A percentile compares a stretch with the other conserved stretches of the same genome.
These are phyloP conservation scores for Iris pallida DNA, from an alignment of 116 monocot species.

Conservation along the genomic window DNA sequence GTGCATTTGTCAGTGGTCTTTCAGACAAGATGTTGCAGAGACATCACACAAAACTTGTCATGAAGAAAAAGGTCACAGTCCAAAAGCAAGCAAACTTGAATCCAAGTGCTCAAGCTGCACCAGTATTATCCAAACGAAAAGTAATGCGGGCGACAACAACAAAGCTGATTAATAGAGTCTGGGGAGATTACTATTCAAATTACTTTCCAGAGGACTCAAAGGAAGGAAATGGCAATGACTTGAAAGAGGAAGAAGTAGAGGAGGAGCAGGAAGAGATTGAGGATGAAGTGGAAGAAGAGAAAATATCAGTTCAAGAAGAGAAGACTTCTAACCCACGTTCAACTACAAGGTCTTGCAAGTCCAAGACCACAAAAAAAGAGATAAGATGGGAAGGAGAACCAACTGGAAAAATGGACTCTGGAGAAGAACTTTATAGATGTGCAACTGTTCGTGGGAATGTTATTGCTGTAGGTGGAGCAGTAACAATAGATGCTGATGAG, in stretches of 20 bases:
- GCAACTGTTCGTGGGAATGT: slow-evolving; percentile 46
- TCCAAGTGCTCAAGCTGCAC: slow-evolving; percentile 66
- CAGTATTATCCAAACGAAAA: slow-evolving; percentile 56
- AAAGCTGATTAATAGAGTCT: slow-evolving; percentile 71
- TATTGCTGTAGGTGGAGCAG: slow-evolving; percentile 45
- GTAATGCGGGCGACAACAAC: slow-evolving; percentile 90
- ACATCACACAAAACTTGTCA: slow-evolving; percentile 62
- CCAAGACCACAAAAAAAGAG: slow-evolving; percentile 23
- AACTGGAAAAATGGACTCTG: slow-evolving; percentile 35
- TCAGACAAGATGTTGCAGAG: slow-evolving; percentile 59
- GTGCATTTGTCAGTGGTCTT: slow-evolving; percentile 71
- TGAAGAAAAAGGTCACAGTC: slow-evolving; percentile 65
- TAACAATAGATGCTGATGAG: slow-evolving; percentile 41
- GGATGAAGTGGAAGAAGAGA: slow-evolving; percentile 35
- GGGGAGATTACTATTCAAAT: slow-evolving; percentile 72
- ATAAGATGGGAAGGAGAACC: slow-evolving; percentile 57
- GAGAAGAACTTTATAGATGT: slow-evolving; percentile 53
- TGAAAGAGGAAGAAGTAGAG: slow-evolving; percentile 34
- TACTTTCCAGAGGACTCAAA: slow-evolving; percentile 53
- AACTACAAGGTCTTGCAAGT: slow-evolving; percentile 14
- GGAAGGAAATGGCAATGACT: slow-evolving; percentile 33
- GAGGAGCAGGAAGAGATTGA: slow-evolving; percentile 52
- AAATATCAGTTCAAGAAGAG: slow-evolving; percentile 14
- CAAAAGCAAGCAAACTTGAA: slow-evolving; percentile 68
- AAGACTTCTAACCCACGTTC: slow-evolving; percentile 22